phyloP scores from a whole-genome alignment of 2,329 filamentous ascomycete genomes.

The Rutstroemia sp. region DNA sequence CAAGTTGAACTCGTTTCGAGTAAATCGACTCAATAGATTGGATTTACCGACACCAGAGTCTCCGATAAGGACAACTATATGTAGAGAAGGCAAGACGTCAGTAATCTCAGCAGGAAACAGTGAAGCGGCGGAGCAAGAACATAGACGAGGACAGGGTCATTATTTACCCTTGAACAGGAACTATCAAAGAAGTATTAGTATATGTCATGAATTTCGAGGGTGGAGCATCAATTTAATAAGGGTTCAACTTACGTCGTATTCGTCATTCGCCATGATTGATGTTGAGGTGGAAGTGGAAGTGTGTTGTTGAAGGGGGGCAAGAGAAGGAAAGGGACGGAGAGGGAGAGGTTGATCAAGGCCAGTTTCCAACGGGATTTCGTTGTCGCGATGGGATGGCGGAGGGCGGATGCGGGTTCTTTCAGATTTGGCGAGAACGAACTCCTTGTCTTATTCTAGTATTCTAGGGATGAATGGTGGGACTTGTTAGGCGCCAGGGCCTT shows the following conservation, averaged over 20 bases:
- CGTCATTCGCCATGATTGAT: conserved; percentile 92
- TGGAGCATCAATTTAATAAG: neutral
- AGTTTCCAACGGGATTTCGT: conserved; percentile 3
- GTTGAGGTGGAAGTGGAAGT: conserved; percentile 22
- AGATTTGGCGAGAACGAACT: neutral
- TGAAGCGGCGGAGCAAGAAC: conserved; percentile 20
- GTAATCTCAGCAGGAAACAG: conserved; percentile 28
- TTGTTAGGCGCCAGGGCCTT: too few species aligned
- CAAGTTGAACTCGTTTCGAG: conserved; percentile 98
- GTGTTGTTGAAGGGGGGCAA: conserved; percentile 13
- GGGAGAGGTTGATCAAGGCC: neutral
- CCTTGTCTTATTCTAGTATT: neutral
- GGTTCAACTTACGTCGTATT: conserved; percentile 92
- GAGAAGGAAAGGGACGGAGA: neutral
- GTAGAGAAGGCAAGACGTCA: conserved; percentile 15
- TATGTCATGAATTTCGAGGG: neutral
- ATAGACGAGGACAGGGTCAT: conserved; percentile 16
- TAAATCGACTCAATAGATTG: conserved; percentile 98
- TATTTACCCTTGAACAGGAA: conserved; percentile 95
- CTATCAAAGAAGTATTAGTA: conserved; percentile 43
- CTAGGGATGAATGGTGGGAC: neutral
- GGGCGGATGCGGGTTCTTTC: neutral
- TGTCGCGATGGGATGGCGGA: conserved; percentile 17
- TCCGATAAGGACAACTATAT: conserved; percentile 89
- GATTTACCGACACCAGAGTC: conserved; percentile 99